Conservation (phyloP, 225 moss, liverwort and hornwort species). For the Thuidium tamariscinum region DNA sequence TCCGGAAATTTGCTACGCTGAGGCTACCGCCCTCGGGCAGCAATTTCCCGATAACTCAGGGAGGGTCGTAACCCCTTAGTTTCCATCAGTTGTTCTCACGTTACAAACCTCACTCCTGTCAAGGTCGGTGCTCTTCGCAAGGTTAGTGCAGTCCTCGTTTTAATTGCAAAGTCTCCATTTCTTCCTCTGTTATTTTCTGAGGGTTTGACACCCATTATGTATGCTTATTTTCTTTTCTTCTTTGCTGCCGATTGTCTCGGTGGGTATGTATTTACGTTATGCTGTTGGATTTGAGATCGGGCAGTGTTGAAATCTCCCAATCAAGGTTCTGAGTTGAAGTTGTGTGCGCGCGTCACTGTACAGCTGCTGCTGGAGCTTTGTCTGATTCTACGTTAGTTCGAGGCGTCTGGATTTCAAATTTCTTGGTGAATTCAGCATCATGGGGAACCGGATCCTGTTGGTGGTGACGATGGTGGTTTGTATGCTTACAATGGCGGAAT, state of each 20-base stretch:
- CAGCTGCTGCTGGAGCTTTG: not conserved
- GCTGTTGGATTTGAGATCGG: not conserved
- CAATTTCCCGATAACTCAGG: too few species aligned
- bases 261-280: not conserved
- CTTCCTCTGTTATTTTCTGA: not conserved
- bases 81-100: not conserved
- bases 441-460: slow-evolving; percentile 3
- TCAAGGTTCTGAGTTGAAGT: not conserved
- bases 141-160: not conserved
- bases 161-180: not conserved
- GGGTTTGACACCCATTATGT: too few species aligned
- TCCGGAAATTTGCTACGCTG: too few species aligned
- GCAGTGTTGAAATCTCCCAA: not conserved
- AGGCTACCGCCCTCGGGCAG: too few species aligned
- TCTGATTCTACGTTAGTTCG: not conserved
- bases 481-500: slow-evolving; percentile 2
- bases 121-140: not conserved
- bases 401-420: not conserved
- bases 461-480: slow-evolving; percentile 9
- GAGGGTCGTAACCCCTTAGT: too few species aligned
- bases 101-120: not conserved
- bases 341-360: not conserved
- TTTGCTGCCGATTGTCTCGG: not conserved
- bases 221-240: not conserved
- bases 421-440: not conserved